phyloP scores from a whole-genome alignment of 2,329 filamentous ascomycete species.

The Corinectria fuckeliana region DNA sequence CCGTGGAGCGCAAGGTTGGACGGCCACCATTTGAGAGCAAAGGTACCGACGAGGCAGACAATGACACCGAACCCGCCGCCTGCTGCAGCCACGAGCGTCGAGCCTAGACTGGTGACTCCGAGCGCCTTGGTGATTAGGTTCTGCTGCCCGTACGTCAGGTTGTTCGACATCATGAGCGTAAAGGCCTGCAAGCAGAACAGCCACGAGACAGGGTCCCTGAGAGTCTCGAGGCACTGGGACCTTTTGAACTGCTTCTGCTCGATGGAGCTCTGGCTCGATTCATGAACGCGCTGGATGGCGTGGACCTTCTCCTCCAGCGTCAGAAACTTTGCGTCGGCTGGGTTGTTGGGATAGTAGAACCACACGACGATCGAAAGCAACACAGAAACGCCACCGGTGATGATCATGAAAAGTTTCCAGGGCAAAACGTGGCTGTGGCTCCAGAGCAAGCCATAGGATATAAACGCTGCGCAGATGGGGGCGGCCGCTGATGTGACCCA shows the following conservation, averaged over 20 bases:
- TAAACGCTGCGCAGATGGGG: slow-evolving; percentile 47
- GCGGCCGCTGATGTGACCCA: slow-evolving; percentile 44
- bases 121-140: slow-evolving; percentile 45
- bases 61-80: slow-evolving; percentile 44
- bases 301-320: slow-evolving; percentile 50
- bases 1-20: slow-evolving; percentile 40
- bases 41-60: slow-evolving; percentile 41
- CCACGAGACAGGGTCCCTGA: slow-evolving; percentile 42
- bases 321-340: slow-evolving; percentile 47
- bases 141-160: slow-evolving; percentile 48
- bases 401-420: slow-evolving; percentile 49
- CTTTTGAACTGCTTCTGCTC: slow-evolving; percentile 47
- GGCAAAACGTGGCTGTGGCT: slow-evolving; percentile 40
- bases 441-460: slow-evolving; percentile 50
- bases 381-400: slow-evolving; percentile 45
- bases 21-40: slow-evolving; percentile 41
- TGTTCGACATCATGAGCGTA: slow-evolving; percentile 46
- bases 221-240: slow-evolving; percentile 38
- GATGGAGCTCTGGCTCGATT: slow-evolving; percentile 44
- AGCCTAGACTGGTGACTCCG: slow-evolving; percentile 46
- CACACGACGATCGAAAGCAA: slow-evolving; percentile 44
- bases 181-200: slow-evolving; percentile 41
- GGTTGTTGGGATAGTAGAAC: slow-evolving; percentile 48
- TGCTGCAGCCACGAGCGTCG: slow-evolving; percentile 47
- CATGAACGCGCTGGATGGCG: slow-evolving; percentile 42